phyloP scores from a whole-genome alignment of 2,329 filamentous ascomycete species.

The Fusarium longipes region DNA sequence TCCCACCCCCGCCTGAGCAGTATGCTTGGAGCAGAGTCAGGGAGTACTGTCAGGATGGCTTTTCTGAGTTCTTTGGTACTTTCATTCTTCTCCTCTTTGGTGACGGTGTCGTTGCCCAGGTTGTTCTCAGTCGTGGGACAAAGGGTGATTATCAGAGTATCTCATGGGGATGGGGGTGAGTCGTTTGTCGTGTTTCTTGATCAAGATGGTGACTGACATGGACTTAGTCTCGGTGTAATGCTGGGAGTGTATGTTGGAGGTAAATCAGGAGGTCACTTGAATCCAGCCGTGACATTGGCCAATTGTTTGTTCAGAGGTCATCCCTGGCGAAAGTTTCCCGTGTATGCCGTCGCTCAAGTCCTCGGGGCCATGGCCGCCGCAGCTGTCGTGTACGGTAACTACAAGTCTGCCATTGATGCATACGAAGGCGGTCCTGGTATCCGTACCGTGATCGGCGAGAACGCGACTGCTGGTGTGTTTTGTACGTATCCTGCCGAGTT shows the following conservation, averaged over 20 bases:
- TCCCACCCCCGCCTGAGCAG: slow-evolving; percentile 39
- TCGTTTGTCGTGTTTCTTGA: background rate
- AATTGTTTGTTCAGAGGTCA: slow-evolving; percentile 76
- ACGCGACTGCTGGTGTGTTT: slow-evolving; percentile 76
- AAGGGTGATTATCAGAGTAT: slow-evolving; percentile 64
- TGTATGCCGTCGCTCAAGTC: slow-evolving; percentile 74
- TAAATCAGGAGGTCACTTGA: slow-evolving; percentile 75
- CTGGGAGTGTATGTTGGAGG: slow-evolving; percentile 74
- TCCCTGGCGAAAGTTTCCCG: slow-evolving; percentile 75
- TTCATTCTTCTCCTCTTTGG: slow-evolving; percentile 77
- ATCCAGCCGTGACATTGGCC: slow-evolving; percentile 76
- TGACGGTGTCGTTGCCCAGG: slow-evolving; percentile 77
- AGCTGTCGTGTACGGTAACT: slow-evolving; percentile 71
- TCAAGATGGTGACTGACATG: background rate
- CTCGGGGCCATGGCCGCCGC: slow-evolving; percentile 74
- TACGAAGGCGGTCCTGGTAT: slow-evolving; percentile 71
- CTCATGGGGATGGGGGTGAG: slow-evolving; percentile 63
- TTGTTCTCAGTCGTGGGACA: slow-evolving; percentile 63
- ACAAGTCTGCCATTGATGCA: slow-evolving; percentile 71
- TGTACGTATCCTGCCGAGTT: slow-evolving; percentile 77
- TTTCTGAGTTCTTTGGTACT: slow-evolving; percentile 75
- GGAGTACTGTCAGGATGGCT: slow-evolving; percentile 64
- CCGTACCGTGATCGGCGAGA: slow-evolving; percentile 69
- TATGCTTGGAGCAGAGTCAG: slow-evolving; percentile 65
- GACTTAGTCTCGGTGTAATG: slow-evolving; percentile 71